Percentiles rank a stretch among this genome's conserved stretches.
These are phyloP conservation scores for Fistulinella cinereoalba DNA, from an alignment of 1,284 basidiomycete species.

Conservation along the genomic window DNA sequence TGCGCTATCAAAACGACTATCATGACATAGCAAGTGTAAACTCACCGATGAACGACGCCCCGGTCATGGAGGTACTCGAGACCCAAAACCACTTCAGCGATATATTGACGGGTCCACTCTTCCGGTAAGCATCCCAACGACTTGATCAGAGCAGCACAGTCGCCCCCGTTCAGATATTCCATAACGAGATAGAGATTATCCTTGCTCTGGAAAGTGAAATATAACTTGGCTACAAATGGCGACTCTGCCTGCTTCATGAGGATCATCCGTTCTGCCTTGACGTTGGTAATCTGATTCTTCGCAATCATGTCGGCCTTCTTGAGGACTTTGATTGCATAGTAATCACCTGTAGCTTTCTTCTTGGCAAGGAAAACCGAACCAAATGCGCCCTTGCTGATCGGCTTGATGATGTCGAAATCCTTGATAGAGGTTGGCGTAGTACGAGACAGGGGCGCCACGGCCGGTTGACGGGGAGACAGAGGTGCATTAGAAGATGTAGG, in stretches of 20 bases:
- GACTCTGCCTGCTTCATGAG: constrained; percentile 99
- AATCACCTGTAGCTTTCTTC: constrained; percentile 97
- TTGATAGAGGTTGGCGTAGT: constrained; percentile 92
- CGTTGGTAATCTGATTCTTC: constrained; percentile 99
- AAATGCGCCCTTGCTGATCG: constrained; percentile 98
- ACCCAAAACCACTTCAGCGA: constrained; percentile 94
- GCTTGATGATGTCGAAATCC: constrained; percentile 99
- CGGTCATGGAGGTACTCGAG: constrained; percentile 93
- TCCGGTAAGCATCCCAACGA: constrained; percentile 90
- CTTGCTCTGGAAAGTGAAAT: constrained; percentile 99
- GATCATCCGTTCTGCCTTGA: constrained; percentile 99
- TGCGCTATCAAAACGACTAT: constrained; percentile 6
- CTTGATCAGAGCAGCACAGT: constrained; percentile 96
- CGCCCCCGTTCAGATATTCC: constrained; percentile 97
- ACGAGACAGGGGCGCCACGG: constrained; percentile 73
- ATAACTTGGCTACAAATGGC: constrained; percentile 98
- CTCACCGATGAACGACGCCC: constrained; percentile 95
- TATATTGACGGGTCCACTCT: constrained; percentile 96
- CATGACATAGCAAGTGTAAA: constrained; percentile 7
- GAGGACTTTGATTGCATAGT: constrained; percentile 98
- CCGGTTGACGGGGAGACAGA: constrained; percentile 86
- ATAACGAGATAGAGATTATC: constrained; percentile 98
- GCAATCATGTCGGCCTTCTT: constrained; percentile 99
- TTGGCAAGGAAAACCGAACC: constrained; percentile 98
- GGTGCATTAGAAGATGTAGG: constrained; percentile 56